phyloP scores from a whole-genome alignment of 2,329 filamentous ascomycete genomes.

The Tolypocladium amazonense region DNA sequence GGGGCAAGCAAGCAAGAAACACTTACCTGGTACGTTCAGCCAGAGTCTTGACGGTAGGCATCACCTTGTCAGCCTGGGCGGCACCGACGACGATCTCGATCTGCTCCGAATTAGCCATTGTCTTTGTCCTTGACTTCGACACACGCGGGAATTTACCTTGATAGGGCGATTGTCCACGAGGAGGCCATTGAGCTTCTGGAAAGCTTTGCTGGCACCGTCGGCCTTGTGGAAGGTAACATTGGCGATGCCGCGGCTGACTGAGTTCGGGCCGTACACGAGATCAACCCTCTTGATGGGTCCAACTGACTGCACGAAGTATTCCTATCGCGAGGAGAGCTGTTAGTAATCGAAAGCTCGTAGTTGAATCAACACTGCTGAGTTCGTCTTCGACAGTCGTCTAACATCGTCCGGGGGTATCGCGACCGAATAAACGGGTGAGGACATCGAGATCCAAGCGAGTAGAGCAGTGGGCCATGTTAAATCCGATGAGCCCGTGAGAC shows the following conservation, averaged over 20 bases:
- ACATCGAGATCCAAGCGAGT: constrained; percentile 6
- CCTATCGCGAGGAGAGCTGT: constrained; percentile 62
- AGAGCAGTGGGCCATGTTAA: constrained; percentile 6
- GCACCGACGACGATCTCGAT: constrained; percentile 87
- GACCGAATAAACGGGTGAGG: constrained; percentile 4
- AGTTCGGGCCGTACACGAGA: constrained; percentile 86
- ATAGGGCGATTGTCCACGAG: constrained; percentile 84
- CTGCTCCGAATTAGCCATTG: constrained; percentile 30
- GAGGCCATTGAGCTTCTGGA: constrained; percentile 74
- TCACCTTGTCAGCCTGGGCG: constrained; percentile 55
- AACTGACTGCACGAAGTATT: constrained; percentile 85
- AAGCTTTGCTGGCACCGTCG: constrained; percentile 76
- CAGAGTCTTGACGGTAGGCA: constrained; percentile 57
- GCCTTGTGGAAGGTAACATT: constrained; percentile 77
- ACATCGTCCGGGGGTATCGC: constrained; percentile 12
- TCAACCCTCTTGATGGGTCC: constrained; percentile 86
- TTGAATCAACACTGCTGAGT: constrained; percentile 15
- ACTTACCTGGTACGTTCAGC: constrained; percentile 70
- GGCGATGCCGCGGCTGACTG: constrained; percentile 83
- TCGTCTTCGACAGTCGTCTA: constrained; percentile 19
- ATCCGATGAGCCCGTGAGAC: neutral
- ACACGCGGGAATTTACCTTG: constrained; percentile 46
- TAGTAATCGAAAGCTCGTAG: constrained; percentile 42
- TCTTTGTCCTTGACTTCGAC: neutral
- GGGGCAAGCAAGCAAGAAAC: neutral